phyloP scores from a whole-genome alignment of 768 basidiomycete species.

The Leccinum pellstonianum region DNA sequence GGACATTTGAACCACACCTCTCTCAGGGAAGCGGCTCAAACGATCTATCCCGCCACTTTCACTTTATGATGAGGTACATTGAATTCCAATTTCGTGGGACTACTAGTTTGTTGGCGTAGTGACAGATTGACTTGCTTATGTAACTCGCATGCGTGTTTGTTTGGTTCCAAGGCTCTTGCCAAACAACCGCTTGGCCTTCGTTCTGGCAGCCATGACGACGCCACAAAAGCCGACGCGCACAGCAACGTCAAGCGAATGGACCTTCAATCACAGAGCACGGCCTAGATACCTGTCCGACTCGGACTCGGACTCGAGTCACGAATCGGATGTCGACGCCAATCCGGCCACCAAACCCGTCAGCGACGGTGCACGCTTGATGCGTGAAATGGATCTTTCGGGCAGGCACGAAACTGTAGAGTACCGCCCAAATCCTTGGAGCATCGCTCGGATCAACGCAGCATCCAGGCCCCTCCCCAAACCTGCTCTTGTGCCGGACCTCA shows the following conservation, averaged over 20 bases:
- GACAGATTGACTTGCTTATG: not conserved
- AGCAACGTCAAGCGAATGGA: conserved; percentile 22
- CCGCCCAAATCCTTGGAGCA: conserved; percentile 78
- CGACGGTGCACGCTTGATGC: conserved; percentile 33
- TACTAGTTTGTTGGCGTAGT: not conserved
- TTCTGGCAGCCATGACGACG: not conserved
- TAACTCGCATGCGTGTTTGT: not conserved
- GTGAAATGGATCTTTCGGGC: conserved; percentile 58
- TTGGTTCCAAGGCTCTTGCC: conserved; percentile 7
- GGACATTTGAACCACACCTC: not conserved
- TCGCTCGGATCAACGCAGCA: conserved; percentile 77
- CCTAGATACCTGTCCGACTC: conserved; percentile 11
- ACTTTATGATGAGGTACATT: not conserved
- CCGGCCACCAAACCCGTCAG: conserved; percentile 1
- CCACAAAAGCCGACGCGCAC: not conserved
- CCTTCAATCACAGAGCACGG: conserved; percentile 26
- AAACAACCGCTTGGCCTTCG: conserved; percentile 6
- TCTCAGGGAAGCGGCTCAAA: not conserved
- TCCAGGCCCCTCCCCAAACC: conserved; percentile 35
- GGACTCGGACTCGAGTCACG: conserved; percentile 15
- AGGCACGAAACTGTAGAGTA: conserved; percentile 62
- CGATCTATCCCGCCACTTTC: not conserved
- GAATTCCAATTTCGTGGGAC: not conserved
- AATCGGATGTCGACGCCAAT: not conserved
- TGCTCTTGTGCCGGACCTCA: not conserved